A percentile compares a stretch with the other conserved stretches of the same genome.
Evolutionary conservation across 345 rosid species (phyloP).

Genomic region (Gynandropsis gynandra): DNA sequence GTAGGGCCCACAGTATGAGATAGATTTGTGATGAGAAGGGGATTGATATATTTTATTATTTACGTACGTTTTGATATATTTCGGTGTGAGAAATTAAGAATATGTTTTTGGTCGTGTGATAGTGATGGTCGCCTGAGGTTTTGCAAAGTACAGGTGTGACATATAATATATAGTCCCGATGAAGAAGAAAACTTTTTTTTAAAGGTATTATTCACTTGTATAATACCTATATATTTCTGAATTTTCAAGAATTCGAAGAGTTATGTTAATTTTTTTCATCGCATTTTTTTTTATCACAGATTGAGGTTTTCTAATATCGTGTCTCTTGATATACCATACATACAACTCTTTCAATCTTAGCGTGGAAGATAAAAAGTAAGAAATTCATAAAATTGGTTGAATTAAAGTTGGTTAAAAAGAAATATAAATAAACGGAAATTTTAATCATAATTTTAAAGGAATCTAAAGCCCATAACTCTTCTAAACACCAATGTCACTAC

Average conservation of each 20-base stretch:
- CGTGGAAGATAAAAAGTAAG: no score
- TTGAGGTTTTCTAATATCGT: no score
- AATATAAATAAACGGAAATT: no score
- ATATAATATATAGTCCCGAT: constrained; percentile 1
- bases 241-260: constrained; percentile 23
- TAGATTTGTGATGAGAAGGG: constrained; percentile 2
- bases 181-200: constrained; percentile 13
- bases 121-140: constrained; percentile 20
- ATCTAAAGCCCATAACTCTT: no score
- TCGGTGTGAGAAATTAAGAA: constrained; percentile 9
- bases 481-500: no score
- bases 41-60: background rate
- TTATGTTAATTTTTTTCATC: no score
- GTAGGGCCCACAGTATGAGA: constrained; percentile 24
- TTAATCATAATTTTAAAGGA: no score
- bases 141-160: constrained; percentile 24
- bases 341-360: no score
- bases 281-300: no score
- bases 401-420: no score
- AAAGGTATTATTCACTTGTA: constrained; percentile 23
- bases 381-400: no score
- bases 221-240: constrained; percentile 20
- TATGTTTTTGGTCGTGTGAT: constrained; percentile 20
- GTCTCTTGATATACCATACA: no score
- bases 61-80: constrained; percentile 11